Base-by-base conservation (phyloP, 805 yeast species). In the Komagataella phaffii region DNA sequence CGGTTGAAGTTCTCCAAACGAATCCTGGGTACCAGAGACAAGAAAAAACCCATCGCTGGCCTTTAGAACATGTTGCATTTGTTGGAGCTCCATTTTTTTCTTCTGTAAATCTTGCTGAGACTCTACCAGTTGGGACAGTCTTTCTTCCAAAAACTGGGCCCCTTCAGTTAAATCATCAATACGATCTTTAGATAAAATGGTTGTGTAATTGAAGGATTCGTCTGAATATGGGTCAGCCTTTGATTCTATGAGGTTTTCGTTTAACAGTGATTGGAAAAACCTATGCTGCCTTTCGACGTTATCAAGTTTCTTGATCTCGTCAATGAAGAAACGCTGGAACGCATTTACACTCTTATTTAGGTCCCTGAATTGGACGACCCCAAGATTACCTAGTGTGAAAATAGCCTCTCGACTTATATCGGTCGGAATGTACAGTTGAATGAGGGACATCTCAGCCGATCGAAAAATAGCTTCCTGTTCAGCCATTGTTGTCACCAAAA, bases 371-470 rank as follows among this genome's bases (percentile, higher is more conserved):
- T 95, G 96, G 24, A 93, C 77, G 54, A 80, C 71, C 23, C 96
- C 95, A 63, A 88, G 72, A 57, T 87, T 88, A 3, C 99, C 99
- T 44, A 93, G 71, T 24, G 87, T 79, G 53, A 88, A 79, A n/a
- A 89, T 83, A 44, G 88, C 80, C 54, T 89, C 95, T 56, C 97
- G 74, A 6, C 96, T 80, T 47, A 86, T 83, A 68, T 93, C 99
- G 24, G 87, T 81, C 7, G 98, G 91, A 54, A 93, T 80, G 66
- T 88, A 91, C 58, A 93, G 74, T 71, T 93, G 96, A 51, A 91
- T 85, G 59, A 90, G 77, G 49, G 95, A 80, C 98, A 93, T 95
- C 62, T 87, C 95, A 83, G 98, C 98, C 53, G 98, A 90, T 75
- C 96, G 40, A 30, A 30, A 30, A 30, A 30, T 30, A 10, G 40